Base-by-base conservation (phyloP, 768 basidiomycete species). In the Naematelia encephala region DNA sequence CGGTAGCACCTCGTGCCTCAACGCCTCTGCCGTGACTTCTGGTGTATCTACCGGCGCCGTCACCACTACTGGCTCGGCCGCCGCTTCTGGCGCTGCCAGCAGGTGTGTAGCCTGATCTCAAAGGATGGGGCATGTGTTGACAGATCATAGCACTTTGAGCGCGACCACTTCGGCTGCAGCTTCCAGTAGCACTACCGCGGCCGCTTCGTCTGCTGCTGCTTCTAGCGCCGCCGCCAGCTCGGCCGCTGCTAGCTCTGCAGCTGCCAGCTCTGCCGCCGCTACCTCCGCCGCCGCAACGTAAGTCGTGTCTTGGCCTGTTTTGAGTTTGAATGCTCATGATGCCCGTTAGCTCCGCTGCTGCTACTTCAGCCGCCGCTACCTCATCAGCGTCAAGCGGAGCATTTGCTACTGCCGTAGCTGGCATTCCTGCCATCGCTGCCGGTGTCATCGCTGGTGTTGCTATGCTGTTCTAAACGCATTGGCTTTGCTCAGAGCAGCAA, bases 391-490 rank as follows among this genome's bases (percentile, higher is more conserved):
- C 42, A 19, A 49, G n/a, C 21, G 60, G 62, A 45, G 70, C 66
- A 21, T 28, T 62, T 27, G 23, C 57, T 39, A 64, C 54, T 54
- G 64, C 59, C 25, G 51, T 59, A 39, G 57, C 62, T 51, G 70
- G 60, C 51, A n/a, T 65, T 23, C 67, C 63, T 27, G 71, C 71
- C 23, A 28, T 73, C 55, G 66, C 62, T 28, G 42, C 60, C 43
- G 70, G 60, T 45, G 56, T 58, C 21, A 27, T 72, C 43, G 71
- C 68, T 57, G 71, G 63, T 55, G 56, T 73, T 23, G 71, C 66
- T 42, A 23, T 54, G 11, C 54, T 73, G 28, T 50, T 69, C 48
- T 73, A 66, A 72, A 55, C 29, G 14, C 34, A 39, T 16, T 39
- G 34, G 8, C 8, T 8, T 16, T 8, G 34, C 34, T 39, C 34